These are phyloP conservation scores for Sequoiadendron giganteum DNA, from an alignment of 75 land plant genomes.

Conservation along the genomic window DNA sequence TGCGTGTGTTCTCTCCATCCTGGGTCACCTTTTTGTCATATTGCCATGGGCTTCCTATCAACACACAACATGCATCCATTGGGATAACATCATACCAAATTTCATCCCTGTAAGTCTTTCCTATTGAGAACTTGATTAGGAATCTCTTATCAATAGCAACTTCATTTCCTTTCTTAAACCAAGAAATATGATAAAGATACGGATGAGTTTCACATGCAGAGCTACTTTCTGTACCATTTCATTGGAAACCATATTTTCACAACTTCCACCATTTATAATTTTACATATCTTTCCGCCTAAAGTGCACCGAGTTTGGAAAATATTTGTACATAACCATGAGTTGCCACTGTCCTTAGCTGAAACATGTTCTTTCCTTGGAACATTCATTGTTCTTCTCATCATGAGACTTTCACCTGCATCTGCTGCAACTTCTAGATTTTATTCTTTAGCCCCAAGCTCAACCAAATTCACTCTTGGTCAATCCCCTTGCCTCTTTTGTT, in stretches of 20 bases:
- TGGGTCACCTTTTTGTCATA: neutral
- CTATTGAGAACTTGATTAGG: neutral
- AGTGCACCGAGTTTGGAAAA: too few relatives aligned
- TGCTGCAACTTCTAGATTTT: too few relatives aligned
- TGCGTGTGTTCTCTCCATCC: slow-evolving; percentile 11
- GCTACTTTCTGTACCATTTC: neutral
- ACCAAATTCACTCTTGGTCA: neutral
- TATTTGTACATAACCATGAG: neutral
- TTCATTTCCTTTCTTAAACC: slow-evolving; percentile 4
- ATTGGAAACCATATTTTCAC: slow-evolving; percentile 1
- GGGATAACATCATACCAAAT: slow-evolving; percentile 14
- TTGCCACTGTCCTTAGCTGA: neutral
- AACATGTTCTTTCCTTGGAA: neutral
- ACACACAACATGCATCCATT: slow-evolving; percentile 24
- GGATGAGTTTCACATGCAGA: neutral
- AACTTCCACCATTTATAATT: slow-evolving; percentile 15
- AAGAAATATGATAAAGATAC: neutral
- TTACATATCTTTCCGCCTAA: too few relatives aligned
- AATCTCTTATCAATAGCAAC: neutral
- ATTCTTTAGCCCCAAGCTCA: neutral
- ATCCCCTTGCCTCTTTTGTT: neutral
- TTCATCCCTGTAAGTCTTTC: slow-evolving; percentile 7
- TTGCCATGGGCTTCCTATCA: slow-evolving; percentile 7
- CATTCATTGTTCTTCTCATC: neutral
- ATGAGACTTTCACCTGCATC: neutral